Evolutionary conservation across 495 filamentous ascomycete species (phyloP), one percentile per base, ranked within the genome.

Genomic region (Parathielavia hyrcaniae): DNA sequence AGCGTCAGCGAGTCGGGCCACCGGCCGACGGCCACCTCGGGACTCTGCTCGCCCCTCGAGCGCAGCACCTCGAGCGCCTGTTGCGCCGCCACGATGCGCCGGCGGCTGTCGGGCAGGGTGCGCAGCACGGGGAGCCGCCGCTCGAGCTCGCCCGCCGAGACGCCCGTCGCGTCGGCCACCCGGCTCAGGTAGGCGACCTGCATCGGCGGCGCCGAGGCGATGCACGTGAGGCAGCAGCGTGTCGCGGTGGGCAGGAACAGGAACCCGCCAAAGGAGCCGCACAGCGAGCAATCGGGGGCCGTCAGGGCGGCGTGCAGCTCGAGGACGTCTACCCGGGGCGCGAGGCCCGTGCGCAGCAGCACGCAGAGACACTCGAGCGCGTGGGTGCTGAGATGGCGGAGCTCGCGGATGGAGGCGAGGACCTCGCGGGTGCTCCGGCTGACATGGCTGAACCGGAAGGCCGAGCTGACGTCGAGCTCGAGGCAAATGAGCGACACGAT

Each of bases 1-100:
- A 57, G 54, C 12, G 54, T 57, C 34, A 57, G 36, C 19, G 45
- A 49, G 36, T 57, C 54, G 45, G 54, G 45, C 44, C 44, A 57
- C 19, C 54, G 54, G 17, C 34, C 0, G 44, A 34, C 35, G 35
- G 45, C 22, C 4, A 35, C 44, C 54, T 50, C 35, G 20, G 45
- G 8, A 6, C 32, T 44, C 16, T 23, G 19, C 20, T 40, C 45
- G 16, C 54, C 54, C 14, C 9, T 30, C 19, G 30, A 20, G 11
- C 38, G 20, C 32, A 57, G 44, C 36, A 23, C 20, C 7, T 7
- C 45, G 3, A 48, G 22, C 6, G 35, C 54, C 45, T 57, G 54
- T 22, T 43, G 35, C 35, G 32, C 44, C 34, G 54, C 20, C 12
- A 57, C 54, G 36, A 57, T 41, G n/a, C 45, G 6, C 54, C 19